phyloP scores from a whole-genome alignment of 768 basidiomycete species.

The Leccinum olivaceopallidum region DNA sequence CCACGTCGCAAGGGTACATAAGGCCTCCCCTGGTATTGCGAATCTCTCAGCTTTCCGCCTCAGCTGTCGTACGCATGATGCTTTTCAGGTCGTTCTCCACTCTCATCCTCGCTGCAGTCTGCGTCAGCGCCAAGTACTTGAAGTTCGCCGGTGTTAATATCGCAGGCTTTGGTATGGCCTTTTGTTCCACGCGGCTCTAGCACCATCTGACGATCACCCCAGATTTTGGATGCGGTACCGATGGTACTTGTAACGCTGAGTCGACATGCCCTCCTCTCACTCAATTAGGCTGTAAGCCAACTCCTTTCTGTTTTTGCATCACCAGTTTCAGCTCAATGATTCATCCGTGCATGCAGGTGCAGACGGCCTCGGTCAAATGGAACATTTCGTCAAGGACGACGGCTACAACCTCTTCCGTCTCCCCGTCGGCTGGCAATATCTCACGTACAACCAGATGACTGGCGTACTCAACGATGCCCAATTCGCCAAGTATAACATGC shows the following conservation, averaged over 20 bases:
- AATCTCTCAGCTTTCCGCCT: neutral
- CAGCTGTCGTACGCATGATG: constrained; percentile 14
- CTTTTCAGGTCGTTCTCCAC: constrained; percentile 15
- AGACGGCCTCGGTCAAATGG: constrained; percentile 50
- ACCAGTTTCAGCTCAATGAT: neutral
- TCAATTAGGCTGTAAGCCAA: constrained; percentile 41
- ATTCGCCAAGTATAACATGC: constrained; percentile 54
- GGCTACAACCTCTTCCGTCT: constrained; percentile 60
- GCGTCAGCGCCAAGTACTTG: constrained; percentile 24
- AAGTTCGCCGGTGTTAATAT: constrained; percentile 51
- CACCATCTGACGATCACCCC: neutral
- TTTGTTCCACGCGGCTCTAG: neutral
- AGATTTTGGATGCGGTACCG: constrained; percentile 50
- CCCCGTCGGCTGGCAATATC: constrained; percentile 62
- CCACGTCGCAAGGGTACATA: constrained; percentile 12
- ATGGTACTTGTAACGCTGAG: constrained; percentile 42
- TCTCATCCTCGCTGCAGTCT: constrained; percentile 9
- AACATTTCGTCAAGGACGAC: constrained; percentile 56
- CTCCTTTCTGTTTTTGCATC: neutral
- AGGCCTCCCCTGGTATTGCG: neutral
- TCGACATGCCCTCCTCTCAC: constrained; percentile 46
- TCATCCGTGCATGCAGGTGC: constrained; percentile 7
- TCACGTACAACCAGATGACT: constrained; percentile 40
- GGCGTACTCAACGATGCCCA: constrained; percentile 44
- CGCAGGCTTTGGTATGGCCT: constrained; percentile 43